Conservation (phyloP, 345 rosid species). For the Gossypium australe region DNA sequence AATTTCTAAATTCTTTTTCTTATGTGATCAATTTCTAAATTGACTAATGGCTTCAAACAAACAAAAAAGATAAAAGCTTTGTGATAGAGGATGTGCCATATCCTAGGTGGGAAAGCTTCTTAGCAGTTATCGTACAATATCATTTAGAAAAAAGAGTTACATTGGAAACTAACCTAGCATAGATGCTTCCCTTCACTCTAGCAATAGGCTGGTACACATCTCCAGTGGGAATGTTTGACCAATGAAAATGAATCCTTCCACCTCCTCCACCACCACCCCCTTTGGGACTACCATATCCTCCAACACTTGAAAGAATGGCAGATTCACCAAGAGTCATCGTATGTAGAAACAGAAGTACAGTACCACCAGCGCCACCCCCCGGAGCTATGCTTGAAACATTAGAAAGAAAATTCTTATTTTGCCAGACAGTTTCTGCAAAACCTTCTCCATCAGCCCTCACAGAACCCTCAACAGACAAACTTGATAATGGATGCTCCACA, state of each 20-base stretch:
- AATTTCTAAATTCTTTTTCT: neutral
- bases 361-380: constrained; percentile 98
- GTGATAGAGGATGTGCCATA: neutral
- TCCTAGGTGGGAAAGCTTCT: neutral
- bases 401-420: constrained; percentile 17
- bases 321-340: constrained; percentile 48
- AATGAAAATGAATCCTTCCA: constrained; percentile 98
- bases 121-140: neutral
- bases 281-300: constrained; percentile 76
- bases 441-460: constrained; percentile 86
- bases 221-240: constrained; percentile 95
- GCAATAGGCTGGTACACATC: constrained; percentile 99
- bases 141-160: neutral
- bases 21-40: neutral
- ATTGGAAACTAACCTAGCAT: constrained; percentile 47
- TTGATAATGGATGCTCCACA: constrained; percentile 83
- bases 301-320: constrained; percentile 78
- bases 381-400: constrained; percentile 44
- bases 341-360: constrained; percentile 68
- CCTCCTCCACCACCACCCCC: constrained; percentile 98
- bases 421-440: constrained; percentile 27
- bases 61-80: neutral
- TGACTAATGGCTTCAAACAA: neutral
- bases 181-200: constrained; percentile 64
- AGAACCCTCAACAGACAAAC: constrained; percentile 68